Evolutionary conservation across 768 basidiomycete genomes (phyloP), one percentile per base, ranked within the genome.

Genomic region (Podaxis sp.): DNA sequence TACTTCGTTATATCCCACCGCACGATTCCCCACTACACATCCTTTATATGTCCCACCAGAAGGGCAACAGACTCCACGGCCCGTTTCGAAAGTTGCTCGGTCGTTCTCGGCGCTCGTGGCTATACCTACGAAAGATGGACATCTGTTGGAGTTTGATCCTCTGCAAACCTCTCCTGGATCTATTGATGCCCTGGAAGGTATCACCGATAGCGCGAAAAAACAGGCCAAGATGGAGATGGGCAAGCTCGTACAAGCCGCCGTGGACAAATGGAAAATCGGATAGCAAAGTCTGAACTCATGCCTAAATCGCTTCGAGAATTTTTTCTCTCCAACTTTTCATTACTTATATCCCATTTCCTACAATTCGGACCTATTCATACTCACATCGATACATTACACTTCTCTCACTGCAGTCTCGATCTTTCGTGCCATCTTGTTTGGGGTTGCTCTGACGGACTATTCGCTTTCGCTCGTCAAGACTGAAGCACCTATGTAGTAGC

Each of bases 91-190:
- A 64, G 74, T 73, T 67, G 66, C 75, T 25, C 71, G 75, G 61
- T 72, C 79, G 38, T 74, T 81, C 63, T 82, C 84, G 4, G 88
- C 88, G 2, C 74, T 90, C 36, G 86, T 93, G 12, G 85, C 89
- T 1, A 87, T 94, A n/a, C 86, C 90, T 4, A 93, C 88, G 0
- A 85, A 81, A 43, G 91, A 94, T 66, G 94, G 94, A 0, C 86
- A 89, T 66, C 73, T 90, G n/a, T 80, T 96, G 25, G 87, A 89
- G 71, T 94, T 96, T 68, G 90, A 96, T 66, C 93, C 94, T 8
- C 76, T 96, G 47, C 80, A 81, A 63, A 87, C 90, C 13, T 86
- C 89, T 2, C 87, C 92, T 1, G 80, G 82, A 2, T 80, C 90
- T 53, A 75, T 96, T 33, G 90, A 93, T 68, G 85, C 83, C 36